phyloP scores from a whole-genome alignment of 129 eudicot species.

The Lactuca sativa region DNA sequence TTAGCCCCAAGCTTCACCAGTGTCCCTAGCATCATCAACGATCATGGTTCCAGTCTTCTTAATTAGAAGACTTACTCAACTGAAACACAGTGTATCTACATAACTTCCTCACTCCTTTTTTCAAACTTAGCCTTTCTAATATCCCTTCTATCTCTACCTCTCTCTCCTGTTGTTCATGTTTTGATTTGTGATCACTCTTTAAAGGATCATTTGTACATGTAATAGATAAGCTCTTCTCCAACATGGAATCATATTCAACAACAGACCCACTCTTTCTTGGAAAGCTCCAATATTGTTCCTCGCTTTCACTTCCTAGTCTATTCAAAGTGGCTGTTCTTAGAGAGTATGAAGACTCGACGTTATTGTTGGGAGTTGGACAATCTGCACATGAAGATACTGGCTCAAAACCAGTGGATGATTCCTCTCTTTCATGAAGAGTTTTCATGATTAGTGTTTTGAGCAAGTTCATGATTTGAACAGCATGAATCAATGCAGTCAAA shows the following conservation, averaged over 20 bases:
- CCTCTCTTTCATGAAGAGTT: constrained; percentile 62
- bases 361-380: constrained; percentile 9
- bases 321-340: constrained; percentile 31
- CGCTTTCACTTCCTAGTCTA: constrained; percentile 46
- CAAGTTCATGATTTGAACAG: constrained; percentile 95
- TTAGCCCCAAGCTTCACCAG: constrained; percentile 25
- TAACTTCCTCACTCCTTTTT: constrained; percentile 57
- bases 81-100: constrained; percentile 66
- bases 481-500: constrained; percentile 89
- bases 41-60: constrained; percentile 24
- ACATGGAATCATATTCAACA: constrained; percentile 21
- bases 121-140: constrained; percentile 42
- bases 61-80: constrained; percentile 37
- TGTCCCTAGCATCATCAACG: constrained; percentile 6
- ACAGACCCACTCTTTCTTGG: constrained; percentile 44
- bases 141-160: constrained; percentile 46
- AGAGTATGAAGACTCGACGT: constrained; percentile 8
- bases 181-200: constrained; percentile 11
- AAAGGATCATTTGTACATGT: not conserved
- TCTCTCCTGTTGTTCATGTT: constrained; percentile 22
- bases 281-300: constrained; percentile 46
- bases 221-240: constrained; percentile 31
- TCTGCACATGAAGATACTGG: constrained; percentile 26
- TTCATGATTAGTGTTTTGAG: constrained; percentile 69
- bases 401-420: constrained; percentile 23